Evolutionary conservation across 2,329 filamentous ascomycete genomes (phyloP).

Genomic region (Ophiosphaerella herpotricha): DNA sequence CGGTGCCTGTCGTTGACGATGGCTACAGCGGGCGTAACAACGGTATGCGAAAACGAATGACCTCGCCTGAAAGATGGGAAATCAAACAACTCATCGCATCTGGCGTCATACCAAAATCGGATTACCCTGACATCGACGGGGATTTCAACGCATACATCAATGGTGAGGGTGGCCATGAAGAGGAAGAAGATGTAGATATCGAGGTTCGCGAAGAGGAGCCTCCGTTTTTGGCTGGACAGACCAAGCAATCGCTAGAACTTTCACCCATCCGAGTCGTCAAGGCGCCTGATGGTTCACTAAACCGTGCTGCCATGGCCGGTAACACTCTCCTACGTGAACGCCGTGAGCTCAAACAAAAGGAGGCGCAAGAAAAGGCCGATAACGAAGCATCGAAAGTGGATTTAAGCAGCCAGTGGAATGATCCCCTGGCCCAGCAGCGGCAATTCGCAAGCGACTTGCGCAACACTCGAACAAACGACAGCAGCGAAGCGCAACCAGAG

Average conservation of each 20-base stretch:
- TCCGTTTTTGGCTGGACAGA: constrained; percentile 93
- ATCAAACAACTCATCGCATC: constrained; percentile 96
- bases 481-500: constrained; percentile 76
- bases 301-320: constrained; percentile 92
- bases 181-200: constrained; percentile 97
- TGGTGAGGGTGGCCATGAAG: constrained; percentile 83
- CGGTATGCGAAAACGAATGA: constrained; percentile 85
- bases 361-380: constrained; percentile 77
- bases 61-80: constrained; percentile 95
- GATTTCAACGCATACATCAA: constrained; percentile 88
- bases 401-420: constrained; percentile 89
- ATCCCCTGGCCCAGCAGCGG: constrained; percentile 89
- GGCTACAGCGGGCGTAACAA: constrained; percentile 53
- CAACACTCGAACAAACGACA: constrained; percentile 63
- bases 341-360: constrained; percentile 84
- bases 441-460: constrained; percentile 89
- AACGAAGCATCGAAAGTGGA: constrained; percentile 79
- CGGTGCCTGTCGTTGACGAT: constrained; percentile 67
- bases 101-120: constrained; percentile 86
- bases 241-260: constrained; percentile 91
- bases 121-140: constrained; percentile 93
- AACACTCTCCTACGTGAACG: constrained; percentile 87
- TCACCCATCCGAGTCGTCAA: constrained; percentile 97
- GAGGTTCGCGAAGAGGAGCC: constrained; percentile 96
- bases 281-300: constrained; percentile 96